phyloP scores from a whole-genome alignment of 208 protist species.

The Crithidia expoeki region DNA sequence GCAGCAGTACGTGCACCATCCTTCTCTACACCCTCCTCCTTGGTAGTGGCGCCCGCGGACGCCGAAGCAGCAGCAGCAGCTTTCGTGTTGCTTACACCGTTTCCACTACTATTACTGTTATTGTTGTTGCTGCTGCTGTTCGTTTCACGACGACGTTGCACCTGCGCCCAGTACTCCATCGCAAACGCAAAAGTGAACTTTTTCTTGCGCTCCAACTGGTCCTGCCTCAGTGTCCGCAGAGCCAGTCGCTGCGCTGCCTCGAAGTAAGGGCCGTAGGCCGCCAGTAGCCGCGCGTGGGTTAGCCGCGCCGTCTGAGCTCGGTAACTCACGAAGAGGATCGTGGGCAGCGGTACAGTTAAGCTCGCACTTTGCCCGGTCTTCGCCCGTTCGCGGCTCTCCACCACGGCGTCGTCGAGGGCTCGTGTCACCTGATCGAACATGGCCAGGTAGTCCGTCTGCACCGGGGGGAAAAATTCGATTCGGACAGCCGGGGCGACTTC shows the following conservation, averaged over 20 bases:
- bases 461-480: constrained; percentile 44
- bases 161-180: constrained; percentile 67
- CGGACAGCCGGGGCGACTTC: constrained; percentile 6
- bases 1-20: too few relatives aligned
- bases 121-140: constrained; percentile 29
- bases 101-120: neutral
- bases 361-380: neutral
- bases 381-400: constrained; percentile 13
- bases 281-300: constrained; percentile 73
- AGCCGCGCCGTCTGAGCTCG: constrained; percentile 36
- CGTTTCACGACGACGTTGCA: constrained; percentile 53
- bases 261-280: constrained; percentile 65
- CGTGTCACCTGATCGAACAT: constrained; percentile 56
- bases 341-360: constrained; percentile 22
- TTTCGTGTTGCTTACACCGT: neutral
- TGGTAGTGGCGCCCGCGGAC: neutral
- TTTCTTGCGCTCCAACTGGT: constrained; percentile 31
- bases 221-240: constrained; percentile 37
- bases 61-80: neutral
- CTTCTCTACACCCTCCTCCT: neutral
- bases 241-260: constrained; percentile 48
- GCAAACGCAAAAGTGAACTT: constrained; percentile 45
- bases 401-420: constrained; percentile 28
- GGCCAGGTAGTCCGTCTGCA: constrained; percentile 59
- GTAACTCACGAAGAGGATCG: constrained; percentile 76